Evolutionary conservation across 495 filamentous ascomycete species (phyloP), one percentile per base, ranked within the genome.

Genomic region (Hyaloscypha hepaticicola): DNA sequence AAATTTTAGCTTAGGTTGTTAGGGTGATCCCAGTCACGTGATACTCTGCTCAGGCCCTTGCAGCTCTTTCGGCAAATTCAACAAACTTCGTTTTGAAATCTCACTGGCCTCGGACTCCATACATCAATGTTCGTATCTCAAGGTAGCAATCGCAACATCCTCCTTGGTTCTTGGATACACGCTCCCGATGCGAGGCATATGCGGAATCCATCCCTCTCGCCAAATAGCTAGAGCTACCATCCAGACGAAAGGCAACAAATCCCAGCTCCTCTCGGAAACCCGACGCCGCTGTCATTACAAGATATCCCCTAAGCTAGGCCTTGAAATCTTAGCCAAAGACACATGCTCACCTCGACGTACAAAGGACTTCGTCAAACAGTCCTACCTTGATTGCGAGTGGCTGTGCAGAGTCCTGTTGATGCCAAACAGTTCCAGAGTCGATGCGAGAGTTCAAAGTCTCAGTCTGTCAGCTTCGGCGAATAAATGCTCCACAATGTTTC

Each of bases 341-440:
- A 45, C 12, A 6, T 45, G 56, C 26, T 63, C 29, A 63, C 51
- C 50, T 63, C 49, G 45, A 56, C 29, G 26, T 48, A 19, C 25
- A 29, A 22, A 56, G 2, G 33, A 56, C 22, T 21, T 49, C 31
- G 22, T 63, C 50, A 56, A 63, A 55, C 61, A 41, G 4, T 9
- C 14, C 14, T 26, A n/a, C 3, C 9, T 27, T 14, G 28, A 45
- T 3, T 12, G 26, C 12, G 21, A 49, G 63, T 60, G 64, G 64
- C 64, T 55, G 57, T 61, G 64, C 21, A 3, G 45, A 21, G 11
- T 33, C 1, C 49, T 22, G 27, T 61, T 61, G 58, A 22, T 31
- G 45, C 62, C 56, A 65, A 52, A 56, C n/a, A 55, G 56, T 65
- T 59, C 41, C 63, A 64, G 11, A 31, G 22, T 65, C 34, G 56